Evolutionary conservation across 306 rosid genomes (phyloP), one percentile per base, ranked within the genome.

Genomic region (Fragaria nilgerrensis): DNA sequence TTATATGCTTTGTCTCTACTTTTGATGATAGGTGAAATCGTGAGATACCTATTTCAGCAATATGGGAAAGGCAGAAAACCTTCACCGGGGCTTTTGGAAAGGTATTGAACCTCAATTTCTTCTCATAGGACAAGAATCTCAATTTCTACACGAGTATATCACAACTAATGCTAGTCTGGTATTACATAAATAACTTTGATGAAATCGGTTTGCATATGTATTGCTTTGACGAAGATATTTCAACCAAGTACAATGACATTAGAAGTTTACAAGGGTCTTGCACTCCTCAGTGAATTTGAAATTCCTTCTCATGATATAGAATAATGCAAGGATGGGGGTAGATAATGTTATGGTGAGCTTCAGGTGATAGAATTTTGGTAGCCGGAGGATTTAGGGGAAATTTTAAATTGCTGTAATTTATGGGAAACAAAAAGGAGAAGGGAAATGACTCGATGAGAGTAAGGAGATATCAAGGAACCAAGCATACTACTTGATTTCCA

Each of bases 21-120:
- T 76, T 83, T 82, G 62, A 45, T 81, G 75, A 65, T 70, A 94
- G 98, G 96, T 65, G 97, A 94, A 80, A 94, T 94, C 72, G 98
- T 94, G 67, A 88, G 84, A 72, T 94, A 94, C 87, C 88, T 94
- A 68, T 91, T 90, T 66, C 74, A 90, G 85, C 92, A 59, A 83
- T 91, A 87, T 80, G 94, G 97, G 62, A 79, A 84, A 75, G 98
- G 96, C 20, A 91, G 85, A 86, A 80, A 77, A 74, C 94, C 94
- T 71, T 90, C 98, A 13, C 68, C 39, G 0, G 92, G 97, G 34
- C 91, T 94, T 78, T 73, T 91, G 86, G 98, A 85, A 83, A 94
- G 98, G 98, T 91, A 85, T 65, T 62, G 55, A 78, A 73, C 66
- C 25, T 68, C 78, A 49, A 78, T 59, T 34, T 58, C 73, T 56